phyloP scores from a whole-genome alignment of 805 yeast genomes.

The Ogataea zsoltii region DNA sequence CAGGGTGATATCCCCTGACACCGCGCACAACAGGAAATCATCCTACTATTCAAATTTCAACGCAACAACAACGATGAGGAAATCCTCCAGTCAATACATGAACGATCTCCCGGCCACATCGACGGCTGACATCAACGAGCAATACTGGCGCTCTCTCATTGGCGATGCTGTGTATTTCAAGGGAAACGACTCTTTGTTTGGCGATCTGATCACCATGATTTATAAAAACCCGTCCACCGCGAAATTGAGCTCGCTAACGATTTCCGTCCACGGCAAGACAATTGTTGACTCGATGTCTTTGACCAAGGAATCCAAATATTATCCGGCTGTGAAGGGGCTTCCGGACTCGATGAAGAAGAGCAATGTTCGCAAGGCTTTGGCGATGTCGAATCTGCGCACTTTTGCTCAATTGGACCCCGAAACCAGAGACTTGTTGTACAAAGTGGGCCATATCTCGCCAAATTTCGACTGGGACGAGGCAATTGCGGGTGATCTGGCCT shows the following conservation, averaged over 20 bases:
- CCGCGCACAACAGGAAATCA: constrained; percentile 13
- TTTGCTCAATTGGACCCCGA: constrained; percentile 54
- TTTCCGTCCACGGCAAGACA: constrained; percentile 69
- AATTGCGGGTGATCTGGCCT: constrained; percentile 78
- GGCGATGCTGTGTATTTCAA: constrained; percentile 53
- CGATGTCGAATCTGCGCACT: constrained; percentile 69
- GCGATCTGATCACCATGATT: constrained; percentile 50
- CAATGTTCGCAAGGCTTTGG: constrained; percentile 71
- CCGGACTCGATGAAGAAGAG: constrained; percentile 47
- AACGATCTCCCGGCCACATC: constrained; percentile 14
- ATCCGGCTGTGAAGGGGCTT: constrained; percentile 76
- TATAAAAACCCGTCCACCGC: constrained; percentile 48
- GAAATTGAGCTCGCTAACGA: constrained; percentile 52
- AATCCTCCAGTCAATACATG: constrained; percentile 20
- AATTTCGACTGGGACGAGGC: constrained; percentile 71
- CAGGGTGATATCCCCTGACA: background rate
- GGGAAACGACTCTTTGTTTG: constrained; percentile 49
- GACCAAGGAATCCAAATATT: constrained; percentile 62
- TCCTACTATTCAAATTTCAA: constrained; percentile 22
- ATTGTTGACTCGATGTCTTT: constrained; percentile 59
- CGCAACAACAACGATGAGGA: constrained; percentile 23
- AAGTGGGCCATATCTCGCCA: constrained; percentile 21
- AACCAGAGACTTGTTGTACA: constrained; percentile 17
- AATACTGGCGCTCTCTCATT: constrained; percentile 44
- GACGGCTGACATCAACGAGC: constrained; percentile 22